Evolutionary conservation across 139 green algal genomes (phyloP).

Genomic region (Mesotaenium endlicherianum): DNA sequence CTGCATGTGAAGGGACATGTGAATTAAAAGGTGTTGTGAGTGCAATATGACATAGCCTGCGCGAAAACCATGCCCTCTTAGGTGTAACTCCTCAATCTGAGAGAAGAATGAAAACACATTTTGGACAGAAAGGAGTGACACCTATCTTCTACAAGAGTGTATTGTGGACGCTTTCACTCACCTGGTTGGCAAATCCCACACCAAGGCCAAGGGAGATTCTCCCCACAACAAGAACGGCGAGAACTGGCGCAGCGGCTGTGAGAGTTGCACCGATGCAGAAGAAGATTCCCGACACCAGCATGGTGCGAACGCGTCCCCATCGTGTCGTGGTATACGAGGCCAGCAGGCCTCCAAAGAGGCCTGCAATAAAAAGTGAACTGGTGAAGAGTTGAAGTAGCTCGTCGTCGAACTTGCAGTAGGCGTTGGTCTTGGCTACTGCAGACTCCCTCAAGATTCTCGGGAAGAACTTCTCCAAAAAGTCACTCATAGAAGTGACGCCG

Average conservation of each 20-base stretch:
- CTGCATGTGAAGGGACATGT: too few species aligned
- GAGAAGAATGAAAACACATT: too few species aligned
- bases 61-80: too few species aligned
- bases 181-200: constrained; percentile 70
- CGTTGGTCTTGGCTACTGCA: constrained; percentile 26
- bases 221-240: constrained; percentile 71
- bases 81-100: too few species aligned
- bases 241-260: constrained; percentile 44
- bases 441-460: constrained; percentile 44
- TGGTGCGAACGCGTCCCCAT: constrained; percentile 61
- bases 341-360: constrained; percentile 45
- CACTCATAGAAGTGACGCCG: constrained; percentile 51
- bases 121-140: too few species aligned
- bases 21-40: too few species aligned
- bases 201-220: constrained; percentile 73
- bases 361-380: constrained; percentile 68
- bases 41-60: too few species aligned
- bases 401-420: constrained; percentile 63
- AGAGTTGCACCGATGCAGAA: constrained; percentile 63
- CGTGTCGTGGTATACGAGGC: constrained; percentile 40
- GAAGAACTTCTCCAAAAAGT: constrained; percentile 66
- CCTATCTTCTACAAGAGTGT: too few species aligned
- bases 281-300: constrained; percentile 57
- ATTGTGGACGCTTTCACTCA: too few species aligned
- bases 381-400: constrained; percentile 76